Evolutionary conservation across 768 basidiomycete species (phyloP).

Genomic region (Mycena rosella): DNA sequence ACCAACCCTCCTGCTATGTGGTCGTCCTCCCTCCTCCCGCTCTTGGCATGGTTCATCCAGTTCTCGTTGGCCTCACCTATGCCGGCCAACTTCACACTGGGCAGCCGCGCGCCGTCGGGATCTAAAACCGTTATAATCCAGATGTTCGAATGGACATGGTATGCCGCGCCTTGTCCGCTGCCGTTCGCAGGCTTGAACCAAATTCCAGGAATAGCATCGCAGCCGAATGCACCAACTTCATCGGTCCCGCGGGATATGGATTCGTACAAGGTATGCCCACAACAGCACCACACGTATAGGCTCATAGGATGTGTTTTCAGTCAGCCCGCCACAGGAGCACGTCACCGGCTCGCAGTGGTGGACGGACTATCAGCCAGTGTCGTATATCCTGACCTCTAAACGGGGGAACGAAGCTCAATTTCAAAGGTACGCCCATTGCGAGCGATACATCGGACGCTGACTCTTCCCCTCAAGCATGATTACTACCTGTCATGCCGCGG

Average conservation of each 20-base stretch:
- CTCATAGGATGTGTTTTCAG: too few relatives aligned
- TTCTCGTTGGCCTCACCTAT: constrained; percentile 9
- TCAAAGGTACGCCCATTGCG: constrained; percentile 42
- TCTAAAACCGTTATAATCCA: constrained; percentile 69
- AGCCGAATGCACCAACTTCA: constrained; percentile 71
- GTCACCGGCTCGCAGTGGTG: constrained; percentile 74
- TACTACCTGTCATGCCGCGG: constrained; percentile 62
- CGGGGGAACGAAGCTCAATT: constrained; percentile 71
- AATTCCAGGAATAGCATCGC: constrained; percentile 61
- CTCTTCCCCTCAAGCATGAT: constrained; percentile 54
- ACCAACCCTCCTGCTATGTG: constrained; percentile 17
- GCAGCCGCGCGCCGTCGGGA: constrained; percentile 37
- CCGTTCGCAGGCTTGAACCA: neutral
- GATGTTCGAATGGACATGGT: constrained; percentile 77
- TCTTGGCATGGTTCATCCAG: constrained; percentile 15
- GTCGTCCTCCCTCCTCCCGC: constrained; percentile 7
- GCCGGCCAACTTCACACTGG: constrained; percentile 20
- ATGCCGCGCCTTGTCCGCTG: neutral
- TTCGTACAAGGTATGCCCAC: constrained; percentile 72
- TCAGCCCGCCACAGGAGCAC: constrained; percentile 70
- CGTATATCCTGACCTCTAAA: constrained; percentile 75
- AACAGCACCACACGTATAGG: too few relatives aligned
- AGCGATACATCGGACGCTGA: constrained; percentile 5
- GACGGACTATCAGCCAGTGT: constrained; percentile 81
- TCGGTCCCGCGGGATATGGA: constrained; percentile 79